Base-by-base conservation (phyloP, 2,329 filamentous ascomycete species). In the Ilyonectria destructans region DNA sequence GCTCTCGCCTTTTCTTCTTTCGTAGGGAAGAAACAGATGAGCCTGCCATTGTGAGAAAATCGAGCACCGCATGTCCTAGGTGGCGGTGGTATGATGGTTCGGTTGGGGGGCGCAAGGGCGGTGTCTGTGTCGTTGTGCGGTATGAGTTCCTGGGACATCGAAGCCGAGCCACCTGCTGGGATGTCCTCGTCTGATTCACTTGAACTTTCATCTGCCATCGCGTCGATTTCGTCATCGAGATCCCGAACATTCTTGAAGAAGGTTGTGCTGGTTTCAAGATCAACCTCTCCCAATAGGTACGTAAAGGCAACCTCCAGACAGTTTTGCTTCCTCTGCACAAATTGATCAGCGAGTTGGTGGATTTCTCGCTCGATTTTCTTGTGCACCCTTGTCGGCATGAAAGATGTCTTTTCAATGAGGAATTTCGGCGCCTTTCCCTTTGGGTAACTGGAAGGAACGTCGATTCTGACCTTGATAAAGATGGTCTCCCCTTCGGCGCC, bases 141-240 rank as follows among this genome's bases (percentile, higher is more conserved):
- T 49, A 84, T 85, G 23, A 91, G 82, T 71, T 91, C 89, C 70
- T 90, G 89, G 7, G 89, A 91, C 87, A 91, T 88, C 61, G 87
- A 86, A 13, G 85, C 86, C 9, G 86, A 88, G 19, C 85, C 86
- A 4, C 86, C 86, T 2, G 85, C 78, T 0, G 85, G 84, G 12
- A 88, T 86, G 26, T 86, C 84, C 52, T 84, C 84, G 45, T 95
- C 93, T 23, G 95, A 93, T 71, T 95, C 93, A 74, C 93, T 97
- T 3, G 94, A 98, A 72, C 93, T 96, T 71, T 96, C 94, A 65
- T 93, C 92, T 33, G 84, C 87, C 40, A 90, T 80, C 3, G 82
- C 88, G 66, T 87, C 88, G 6, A 88, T 76, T 54, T 86, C 85
- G 74, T 89, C 86, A 61, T 89, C 89, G 8, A 90, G 80, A 71